Conservation (phyloP, 73 alveolate species). For the Paraurostyla sp. region DNA sequence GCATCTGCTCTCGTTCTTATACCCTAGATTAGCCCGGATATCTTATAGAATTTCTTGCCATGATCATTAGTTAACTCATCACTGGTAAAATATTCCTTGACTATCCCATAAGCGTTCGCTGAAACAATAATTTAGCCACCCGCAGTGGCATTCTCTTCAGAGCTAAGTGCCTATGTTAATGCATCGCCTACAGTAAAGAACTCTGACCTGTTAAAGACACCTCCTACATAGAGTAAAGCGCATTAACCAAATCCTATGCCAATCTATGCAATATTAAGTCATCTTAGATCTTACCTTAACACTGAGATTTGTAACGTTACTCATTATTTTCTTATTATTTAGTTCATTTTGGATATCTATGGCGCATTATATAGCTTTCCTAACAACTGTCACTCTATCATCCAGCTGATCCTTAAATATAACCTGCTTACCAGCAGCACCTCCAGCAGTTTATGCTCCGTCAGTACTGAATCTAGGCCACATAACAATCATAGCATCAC, state of each 20-base stretch:
- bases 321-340: constrained; percentile 89
- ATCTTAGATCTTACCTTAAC: constrained; percentile 58
- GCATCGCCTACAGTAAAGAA: constrained; percentile 96
- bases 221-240: constrained; percentile 95
- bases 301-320: constrained; percentile 76
- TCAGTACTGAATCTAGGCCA: constrained; percentile 87
- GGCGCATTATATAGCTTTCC: constrained; percentile 94
- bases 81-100: constrained; percentile 81
- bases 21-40: constrained; percentile 71
- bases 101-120: constrained; percentile 83
- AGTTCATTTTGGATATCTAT: constrained; percentile 89
- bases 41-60: constrained; percentile 60
- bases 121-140: constrained; percentile 96
- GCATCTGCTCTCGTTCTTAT: constrained; percentile 95
- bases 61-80: constrained; percentile 55
- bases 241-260: constrained; percentile 98
- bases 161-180: constrained; percentile 91
- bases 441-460: not conserved
- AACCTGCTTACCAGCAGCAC: not conserved
- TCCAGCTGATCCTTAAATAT: constrained; percentile 42
- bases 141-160: constrained; percentile 93
- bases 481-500: constrained; percentile 97
- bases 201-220: constrained; percentile 96
- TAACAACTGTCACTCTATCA: constrained; percentile 68
- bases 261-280: constrained; percentile 17